phyloP scores from a whole-genome alignment of 495 filamentous ascomycete species.

The Aspergillus wentii region DNA sequence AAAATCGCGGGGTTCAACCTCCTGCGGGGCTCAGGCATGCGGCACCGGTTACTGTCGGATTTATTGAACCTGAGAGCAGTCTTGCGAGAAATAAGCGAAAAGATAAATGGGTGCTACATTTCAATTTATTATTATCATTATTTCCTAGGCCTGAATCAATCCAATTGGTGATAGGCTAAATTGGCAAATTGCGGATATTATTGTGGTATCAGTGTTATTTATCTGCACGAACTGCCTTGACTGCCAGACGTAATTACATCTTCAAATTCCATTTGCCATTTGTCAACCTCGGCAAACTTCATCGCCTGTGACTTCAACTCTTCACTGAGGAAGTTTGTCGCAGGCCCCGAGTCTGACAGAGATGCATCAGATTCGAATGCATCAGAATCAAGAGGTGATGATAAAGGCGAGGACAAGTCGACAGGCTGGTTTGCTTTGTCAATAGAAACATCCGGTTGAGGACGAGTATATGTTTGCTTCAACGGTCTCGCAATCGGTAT shows the following conservation, averaged over 20 bases:
- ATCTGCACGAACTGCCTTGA: slow-evolving; percentile 16
- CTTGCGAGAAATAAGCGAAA: too few relatives aligned
- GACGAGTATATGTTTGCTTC: slow-evolving; percentile 10
- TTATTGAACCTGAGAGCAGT: too few relatives aligned
- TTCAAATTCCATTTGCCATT: slow-evolving; percentile 73
- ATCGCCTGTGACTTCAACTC: slow-evolving; percentile 32
- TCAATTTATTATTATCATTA: too few relatives aligned
- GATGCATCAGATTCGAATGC: slow-evolving; percentile 22
- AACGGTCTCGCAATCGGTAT: too few relatives aligned
- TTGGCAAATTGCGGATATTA: too few relatives aligned
- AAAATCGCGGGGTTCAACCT: slow-evolving; percentile 2
- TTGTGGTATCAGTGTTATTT: too few relatives aligned
- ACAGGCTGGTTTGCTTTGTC: slow-evolving; percentile 29
- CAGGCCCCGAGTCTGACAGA: slow-evolving; percentile 8
- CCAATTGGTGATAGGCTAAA: too few relatives aligned
- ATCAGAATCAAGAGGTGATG: slow-evolving; percentile 34
- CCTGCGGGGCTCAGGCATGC: slow-evolving; percentile 6
- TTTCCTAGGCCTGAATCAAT: too few relatives aligned
- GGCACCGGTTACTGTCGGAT: slow-evolving; percentile 1
- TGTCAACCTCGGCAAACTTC: slow-evolving; percentile 66
- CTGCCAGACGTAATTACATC: slow-evolving; percentile 36
- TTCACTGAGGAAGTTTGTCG: slow-evolving; percentile 21
- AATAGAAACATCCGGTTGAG: slow-evolving; percentile 5
- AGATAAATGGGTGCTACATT: too few relatives aligned
- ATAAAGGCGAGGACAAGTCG: slow-evolving; percentile 30